Conservation (phyloP, 169 alveolate genomes). For the Plasmodium vivax region DNA sequence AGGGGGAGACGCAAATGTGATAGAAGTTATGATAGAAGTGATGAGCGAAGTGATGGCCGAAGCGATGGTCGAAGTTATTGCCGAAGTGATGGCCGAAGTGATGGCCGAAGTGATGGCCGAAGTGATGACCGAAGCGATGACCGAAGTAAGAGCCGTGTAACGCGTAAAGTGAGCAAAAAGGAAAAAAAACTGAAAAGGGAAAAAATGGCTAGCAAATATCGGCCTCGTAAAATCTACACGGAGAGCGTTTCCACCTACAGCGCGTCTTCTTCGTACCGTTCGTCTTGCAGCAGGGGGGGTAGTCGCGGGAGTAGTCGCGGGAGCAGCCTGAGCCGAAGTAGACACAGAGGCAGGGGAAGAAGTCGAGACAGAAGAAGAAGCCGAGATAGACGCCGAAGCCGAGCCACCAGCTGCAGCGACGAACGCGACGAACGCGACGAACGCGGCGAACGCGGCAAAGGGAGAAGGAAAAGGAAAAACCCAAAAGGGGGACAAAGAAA, state of each 20-base stretch:
- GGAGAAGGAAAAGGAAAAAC: neutral
- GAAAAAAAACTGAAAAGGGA: neutral
- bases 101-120: too few relatives aligned
- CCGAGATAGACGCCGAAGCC: neutral
- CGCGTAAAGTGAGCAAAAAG: neutral
- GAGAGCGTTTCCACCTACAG: slow-evolving; percentile 17
- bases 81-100: too few relatives aligned
- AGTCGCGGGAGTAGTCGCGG: neutral
- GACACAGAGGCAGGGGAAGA: neutral
- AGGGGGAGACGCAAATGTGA: neutral
- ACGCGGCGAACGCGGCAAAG: neutral
- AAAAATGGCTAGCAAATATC: slow-evolving; percentile 1
- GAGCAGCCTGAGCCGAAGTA: too few relatives aligned
- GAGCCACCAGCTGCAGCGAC: neutral
- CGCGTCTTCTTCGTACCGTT: slow-evolving; percentile 13
- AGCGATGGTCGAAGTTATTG: too few relatives aligned
- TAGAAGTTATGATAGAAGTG: neutral
- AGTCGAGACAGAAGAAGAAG: neutral
- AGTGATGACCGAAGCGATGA: too few relatives aligned
- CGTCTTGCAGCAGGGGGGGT: neutral
- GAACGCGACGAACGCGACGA: neutral
- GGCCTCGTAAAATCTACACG: neutral
- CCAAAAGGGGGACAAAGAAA: neutral
- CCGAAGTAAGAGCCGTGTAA: neutral
- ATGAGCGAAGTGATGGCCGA: too few relatives aligned